phyloP scores from a whole-genome alignment of 192 early-diverging fungal species.

The Linnemannia elongata region DNA sequence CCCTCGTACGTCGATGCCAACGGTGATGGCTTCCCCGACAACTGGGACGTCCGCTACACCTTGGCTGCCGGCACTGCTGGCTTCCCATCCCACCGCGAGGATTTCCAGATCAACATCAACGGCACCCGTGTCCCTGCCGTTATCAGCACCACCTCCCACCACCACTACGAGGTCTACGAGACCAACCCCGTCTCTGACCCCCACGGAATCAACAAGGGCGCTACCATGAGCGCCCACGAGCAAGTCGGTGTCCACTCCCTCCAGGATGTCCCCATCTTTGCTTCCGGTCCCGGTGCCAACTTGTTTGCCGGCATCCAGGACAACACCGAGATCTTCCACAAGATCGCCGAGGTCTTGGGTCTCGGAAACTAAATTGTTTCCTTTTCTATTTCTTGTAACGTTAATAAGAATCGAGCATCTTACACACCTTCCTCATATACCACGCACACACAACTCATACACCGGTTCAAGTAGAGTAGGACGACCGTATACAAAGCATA shows the following conservation, averaged over 20 bases:
- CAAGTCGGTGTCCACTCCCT: constrained; percentile 61
- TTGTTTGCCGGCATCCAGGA: constrained; percentile 60
- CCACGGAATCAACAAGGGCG: constrained; percentile 44
- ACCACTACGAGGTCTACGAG: constrained; percentile 35
- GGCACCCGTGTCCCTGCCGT: constrained; percentile 57
- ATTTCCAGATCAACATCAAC: constrained; percentile 57
- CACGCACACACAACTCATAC: neutral
- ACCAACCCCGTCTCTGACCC: constrained; percentile 33
- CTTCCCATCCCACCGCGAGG: constrained; percentile 61
- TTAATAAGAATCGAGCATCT: constrained; percentile 11
- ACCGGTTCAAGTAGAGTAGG: neutral
- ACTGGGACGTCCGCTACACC: constrained; percentile 60
- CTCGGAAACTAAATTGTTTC: constrained; percentile 42
- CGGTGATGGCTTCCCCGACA: constrained; percentile 66
- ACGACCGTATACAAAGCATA: constrained; percentile 17
- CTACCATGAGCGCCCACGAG: constrained; percentile 37
- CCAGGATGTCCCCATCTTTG: constrained; percentile 64
- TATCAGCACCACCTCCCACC: constrained; percentile 36
- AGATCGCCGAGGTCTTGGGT: constrained; percentile 60
- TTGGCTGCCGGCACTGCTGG: constrained; percentile 60
- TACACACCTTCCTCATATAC: neutral
- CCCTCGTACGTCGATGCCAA: constrained; percentile 60
- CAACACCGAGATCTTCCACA: constrained; percentile 67
- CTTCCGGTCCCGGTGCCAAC: constrained; percentile 56
- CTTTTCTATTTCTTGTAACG: neutral